Conservation (phyloP, 176 grass and related monocot species). For the Juncus inflexus region DNA sequence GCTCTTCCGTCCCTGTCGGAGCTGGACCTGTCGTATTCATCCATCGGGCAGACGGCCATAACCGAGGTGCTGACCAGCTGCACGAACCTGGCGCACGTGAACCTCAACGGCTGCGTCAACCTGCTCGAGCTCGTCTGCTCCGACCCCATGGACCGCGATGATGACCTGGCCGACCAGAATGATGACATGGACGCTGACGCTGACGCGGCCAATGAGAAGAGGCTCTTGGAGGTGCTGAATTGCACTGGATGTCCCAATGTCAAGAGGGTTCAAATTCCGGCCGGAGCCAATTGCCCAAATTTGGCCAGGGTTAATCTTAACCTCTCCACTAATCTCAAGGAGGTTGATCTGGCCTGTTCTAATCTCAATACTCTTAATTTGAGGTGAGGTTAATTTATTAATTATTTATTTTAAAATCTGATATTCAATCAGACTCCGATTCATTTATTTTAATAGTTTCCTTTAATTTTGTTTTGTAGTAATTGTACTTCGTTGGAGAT, state of each 20-base stretch:
- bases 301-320: slow-evolving; percentile 95
- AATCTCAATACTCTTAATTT: slow-evolving; percentile 72
- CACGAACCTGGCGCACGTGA: slow-evolving; percentile 81
- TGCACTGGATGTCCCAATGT: slow-evolving; percentile 95
- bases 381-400: slow-evolving; percentile 73
- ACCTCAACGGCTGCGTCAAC: slow-evolving; percentile 87
- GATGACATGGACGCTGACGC: slow-evolving; percentile 36
- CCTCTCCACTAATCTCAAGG: slow-evolving; percentile 83
- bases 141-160: neutral
- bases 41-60: slow-evolving; percentile 74
- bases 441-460: neutral
- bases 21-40: slow-evolving; percentile 95
- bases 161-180: slow-evolving; percentile 40
- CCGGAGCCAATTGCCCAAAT: slow-evolving; percentile 49
- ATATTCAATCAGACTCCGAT: neutral
- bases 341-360: slow-evolving; percentile 75
- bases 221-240: slow-evolving; percentile 76
- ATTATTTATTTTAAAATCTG: slow-evolving; percentile 12
- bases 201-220: slow-evolving; percentile 28
- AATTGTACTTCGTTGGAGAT: slow-evolving; percentile 79
- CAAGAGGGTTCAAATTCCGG: slow-evolving; percentile 80
- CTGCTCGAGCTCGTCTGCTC: slow-evolving; percentile 77
- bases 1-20: slow-evolving; percentile 79
- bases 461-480: slow-evolving; percentile 39
- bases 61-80: slow-evolving; percentile 63